Percentiles rank a stretch among this genome's conserved stretches.
These are phyloP conservation scores for Thelephora terrestris DNA, from an alignment of 1,284 basidiomycete genomes.

Conservation along the genomic window DNA sequence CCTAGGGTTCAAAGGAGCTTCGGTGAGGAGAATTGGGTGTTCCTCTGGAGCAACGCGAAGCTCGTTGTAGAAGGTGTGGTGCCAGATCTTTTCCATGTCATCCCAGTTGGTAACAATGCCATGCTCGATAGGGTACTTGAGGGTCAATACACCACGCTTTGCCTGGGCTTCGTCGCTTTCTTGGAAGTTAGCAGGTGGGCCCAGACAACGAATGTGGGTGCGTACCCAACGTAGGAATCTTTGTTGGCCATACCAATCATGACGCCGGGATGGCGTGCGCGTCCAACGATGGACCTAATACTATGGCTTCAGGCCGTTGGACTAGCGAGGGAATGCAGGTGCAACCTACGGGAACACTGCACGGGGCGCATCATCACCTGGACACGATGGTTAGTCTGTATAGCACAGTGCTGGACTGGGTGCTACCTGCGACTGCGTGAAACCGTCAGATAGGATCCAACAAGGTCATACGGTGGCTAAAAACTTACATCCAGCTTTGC, in stretches of 20 bases:
- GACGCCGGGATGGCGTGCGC: constrained; percentile 87
- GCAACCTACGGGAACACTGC: constrained; percentile 56
- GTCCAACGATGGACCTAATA: constrained; percentile 77
- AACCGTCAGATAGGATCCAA: constrained; percentile 15
- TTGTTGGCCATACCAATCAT: constrained; percentile 89
- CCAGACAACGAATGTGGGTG: constrained; percentile 3
- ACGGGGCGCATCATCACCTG: constrained; percentile 63
- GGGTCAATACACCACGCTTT: constrained; percentile 90
- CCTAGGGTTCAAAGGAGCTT: constrained; percentile 92
- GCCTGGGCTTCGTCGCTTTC: constrained; percentile 85
- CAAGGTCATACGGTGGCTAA: constrained; percentile 8
- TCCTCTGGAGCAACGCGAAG: constrained; percentile 82
- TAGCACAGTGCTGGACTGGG: background rate
- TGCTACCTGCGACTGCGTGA: constrained; percentile 39
- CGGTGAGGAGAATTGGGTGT: constrained; percentile 88
- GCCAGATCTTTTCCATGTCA: constrained; percentile 95
- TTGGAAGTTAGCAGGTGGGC: background rate
- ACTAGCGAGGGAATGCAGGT: background rate
- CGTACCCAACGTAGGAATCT: constrained; percentile 80
- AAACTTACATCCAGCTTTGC: constrained; percentile 82
- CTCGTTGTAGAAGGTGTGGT: constrained; percentile 87
- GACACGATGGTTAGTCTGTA: constrained; percentile 4
- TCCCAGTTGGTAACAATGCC: constrained; percentile 96
- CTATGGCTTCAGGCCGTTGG: constrained; percentile 3
- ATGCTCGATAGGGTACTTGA: constrained; percentile 80